These are phyloP conservation scores for Pyrenophora graminea DNA, from an alignment of 2,329 filamentous ascomycete genomes.

Conservation along the genomic window DNA sequence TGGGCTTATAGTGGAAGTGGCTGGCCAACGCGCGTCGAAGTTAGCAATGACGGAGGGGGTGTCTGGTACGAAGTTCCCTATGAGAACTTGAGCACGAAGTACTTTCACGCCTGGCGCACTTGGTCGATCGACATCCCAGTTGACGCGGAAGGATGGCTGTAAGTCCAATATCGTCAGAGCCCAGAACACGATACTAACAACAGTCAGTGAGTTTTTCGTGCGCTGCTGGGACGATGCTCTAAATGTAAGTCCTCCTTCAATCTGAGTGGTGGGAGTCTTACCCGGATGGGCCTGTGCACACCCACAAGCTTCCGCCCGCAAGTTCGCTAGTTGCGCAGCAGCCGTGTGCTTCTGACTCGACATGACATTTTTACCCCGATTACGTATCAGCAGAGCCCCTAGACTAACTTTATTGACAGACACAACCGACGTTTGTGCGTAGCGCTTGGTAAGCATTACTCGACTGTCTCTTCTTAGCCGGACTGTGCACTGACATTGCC, in stretches of 20 bases:
- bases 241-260: conserved; percentile 36
- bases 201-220: conserved; percentile 46
- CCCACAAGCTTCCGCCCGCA: neutral
- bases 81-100: conserved; percentile 65
- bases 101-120: conserved; percentile 65
- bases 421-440: conserved; percentile 51
- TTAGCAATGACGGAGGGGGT: conserved; percentile 65
- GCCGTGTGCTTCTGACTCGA: neutral
- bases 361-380: neutral
- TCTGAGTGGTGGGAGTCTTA: neutral
- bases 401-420: conserved; percentile 30
- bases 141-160: conserved; percentile 53
- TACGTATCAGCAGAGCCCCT: too few species aligned
- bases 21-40: conserved; percentile 64
- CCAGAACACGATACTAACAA: conserved; percentile 1
- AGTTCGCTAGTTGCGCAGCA: neutral
- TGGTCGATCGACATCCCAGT: conserved; percentile 68
- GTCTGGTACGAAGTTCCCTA: conserved; percentile 67
- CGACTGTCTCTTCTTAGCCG: neutral
- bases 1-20: conserved; percentile 53
- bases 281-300: conserved; percentile 12
- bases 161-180: neutral
- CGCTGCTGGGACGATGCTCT: conserved; percentile 53
- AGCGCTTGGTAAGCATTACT: conserved; percentile 46
- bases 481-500: conserved; percentile 18